Evolutionary conservation across 305 asterid genomes (phyloP).

Genomic region (Solanum hybrid): DNA sequence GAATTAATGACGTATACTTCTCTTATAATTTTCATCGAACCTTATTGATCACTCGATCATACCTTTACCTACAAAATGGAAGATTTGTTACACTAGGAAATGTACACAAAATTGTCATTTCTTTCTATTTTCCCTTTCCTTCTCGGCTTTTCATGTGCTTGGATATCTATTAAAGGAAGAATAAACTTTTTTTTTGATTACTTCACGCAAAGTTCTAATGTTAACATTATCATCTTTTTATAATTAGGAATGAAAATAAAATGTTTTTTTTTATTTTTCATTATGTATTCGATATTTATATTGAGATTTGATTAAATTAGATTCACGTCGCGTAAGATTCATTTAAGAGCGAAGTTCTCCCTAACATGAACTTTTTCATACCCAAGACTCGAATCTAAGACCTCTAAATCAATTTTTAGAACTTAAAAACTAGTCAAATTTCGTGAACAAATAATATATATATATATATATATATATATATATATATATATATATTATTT

Average conservation of each 20-base stretch:
- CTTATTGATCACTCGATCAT: neutral
- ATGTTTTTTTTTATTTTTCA: neutral
- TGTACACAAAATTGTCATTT: neutral
- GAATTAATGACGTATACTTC: neutral
- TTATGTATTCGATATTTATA: neutral
- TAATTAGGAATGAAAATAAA: neutral
- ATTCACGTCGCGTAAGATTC: neutral
- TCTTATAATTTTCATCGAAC: neutral
- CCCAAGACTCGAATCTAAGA: neutral
- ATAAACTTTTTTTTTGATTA: neutral
- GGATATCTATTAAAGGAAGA: neutral
- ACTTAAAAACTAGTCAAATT: neutral
- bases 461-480: no score
- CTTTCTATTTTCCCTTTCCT: neutral
- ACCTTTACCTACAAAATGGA: neutral
- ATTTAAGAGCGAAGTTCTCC: neutral
- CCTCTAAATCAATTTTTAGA: neutral
- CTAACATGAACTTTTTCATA: neutral
- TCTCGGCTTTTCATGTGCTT: neutral
- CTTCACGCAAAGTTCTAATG: neutral
- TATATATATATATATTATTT: no score
- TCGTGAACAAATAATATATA: neutral
- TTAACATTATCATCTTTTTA: no score
- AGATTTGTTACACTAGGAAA: neutral
- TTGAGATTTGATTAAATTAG: neutral